Conservation (phyloP, 192 early-diverging fungal genomes). For the Rhizophlyctis rosea region DNA sequence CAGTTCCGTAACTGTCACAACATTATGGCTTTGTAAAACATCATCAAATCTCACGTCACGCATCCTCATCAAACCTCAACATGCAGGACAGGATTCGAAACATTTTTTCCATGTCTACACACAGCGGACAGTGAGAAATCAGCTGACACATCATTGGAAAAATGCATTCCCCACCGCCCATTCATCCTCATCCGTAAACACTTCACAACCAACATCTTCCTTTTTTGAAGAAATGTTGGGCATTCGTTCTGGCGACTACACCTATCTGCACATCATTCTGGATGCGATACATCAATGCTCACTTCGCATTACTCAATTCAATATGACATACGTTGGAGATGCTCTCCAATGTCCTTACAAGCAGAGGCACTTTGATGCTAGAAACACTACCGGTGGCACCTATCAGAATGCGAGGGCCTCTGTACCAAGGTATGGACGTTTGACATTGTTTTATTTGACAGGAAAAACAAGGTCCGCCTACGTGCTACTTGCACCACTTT, state of each 20-base stretch:
- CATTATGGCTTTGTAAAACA: too few species aligned
- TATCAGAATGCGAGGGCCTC: constrained; percentile 62
- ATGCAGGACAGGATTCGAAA: constrained; percentile 89
- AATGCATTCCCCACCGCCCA: constrained; percentile 57
- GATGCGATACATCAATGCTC: too few species aligned
- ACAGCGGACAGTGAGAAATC: neutral
- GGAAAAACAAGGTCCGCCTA: too few species aligned
- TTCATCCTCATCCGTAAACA: constrained; percentile 82
- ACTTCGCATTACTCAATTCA: too few species aligned
- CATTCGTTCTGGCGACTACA: constrained; percentile 73
- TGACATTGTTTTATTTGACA: too few species aligned
- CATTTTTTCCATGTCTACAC: constrained; percentile 74
- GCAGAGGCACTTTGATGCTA: constrained; percentile 78
- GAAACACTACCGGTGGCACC: constrained; percentile 89
- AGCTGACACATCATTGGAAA: neutral
- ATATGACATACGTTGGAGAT: constrained; percentile 37
- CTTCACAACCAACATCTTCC: constrained; percentile 42
- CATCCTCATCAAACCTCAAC: constrained; percentile 64
- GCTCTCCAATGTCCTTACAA: constrained; percentile 50
- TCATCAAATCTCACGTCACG: neutral
- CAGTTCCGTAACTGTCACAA: constrained; percentile 78
- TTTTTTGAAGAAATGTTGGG: constrained; percentile 86
- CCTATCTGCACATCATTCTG: constrained; percentile 63
- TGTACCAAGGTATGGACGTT: too few species aligned
- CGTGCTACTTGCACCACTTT: too few species aligned